phyloP scores from a whole-genome alignment of 2,329 filamentous ascomycete genomes.

The Colletotrichum chrysophilum region DNA sequence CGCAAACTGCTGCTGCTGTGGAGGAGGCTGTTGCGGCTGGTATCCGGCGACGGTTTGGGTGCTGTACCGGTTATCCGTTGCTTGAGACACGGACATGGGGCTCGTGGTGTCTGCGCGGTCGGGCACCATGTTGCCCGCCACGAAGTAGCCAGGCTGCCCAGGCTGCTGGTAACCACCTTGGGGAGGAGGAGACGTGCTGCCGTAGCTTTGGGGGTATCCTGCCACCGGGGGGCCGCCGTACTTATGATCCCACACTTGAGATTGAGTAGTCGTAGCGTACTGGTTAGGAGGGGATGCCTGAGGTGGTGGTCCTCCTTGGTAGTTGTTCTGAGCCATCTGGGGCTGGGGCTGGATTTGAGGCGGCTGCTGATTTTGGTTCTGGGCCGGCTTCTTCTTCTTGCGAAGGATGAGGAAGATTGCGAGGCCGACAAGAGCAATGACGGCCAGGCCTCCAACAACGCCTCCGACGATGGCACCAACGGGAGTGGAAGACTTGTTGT shows the following conservation, averaged over 20 bases:
- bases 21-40: conserved; percentile 23
- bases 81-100: conserved; percentile 13
- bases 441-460: conserved; percentile 40
- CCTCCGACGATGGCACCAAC: conserved; percentile 43
- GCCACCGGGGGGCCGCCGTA: conserved; percentile 8
- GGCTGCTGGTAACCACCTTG: conserved; percentile 4
- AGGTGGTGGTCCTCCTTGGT: background rate
- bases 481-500: conserved; percentile 22
- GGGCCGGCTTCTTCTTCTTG: conserved; percentile 28
- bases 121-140: conserved; percentile 4
- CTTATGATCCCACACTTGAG: conserved; percentile 32
- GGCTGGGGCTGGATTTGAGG: conserved; percentile 8
- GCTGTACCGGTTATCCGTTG: conserved; percentile 15
- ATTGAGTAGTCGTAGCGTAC: background rate
- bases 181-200: conserved; percentile 22
- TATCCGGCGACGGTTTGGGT: conserved; percentile 9
- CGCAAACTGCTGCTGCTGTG: conserved; percentile 19
- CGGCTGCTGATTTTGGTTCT: background rate
- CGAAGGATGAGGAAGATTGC: conserved; percentile 37
- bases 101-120: conserved; percentile 21
- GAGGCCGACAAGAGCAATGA: conserved; percentile 32
- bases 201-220: conserved; percentile 19
- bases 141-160: conserved; percentile 24
- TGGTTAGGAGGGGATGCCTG: background rate
- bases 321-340: conserved; percentile 4